Evolutionary conservation across 2,329 filamentous ascomycete genomes (phyloP).

Genomic region (Colletotrichum lini): DNA sequence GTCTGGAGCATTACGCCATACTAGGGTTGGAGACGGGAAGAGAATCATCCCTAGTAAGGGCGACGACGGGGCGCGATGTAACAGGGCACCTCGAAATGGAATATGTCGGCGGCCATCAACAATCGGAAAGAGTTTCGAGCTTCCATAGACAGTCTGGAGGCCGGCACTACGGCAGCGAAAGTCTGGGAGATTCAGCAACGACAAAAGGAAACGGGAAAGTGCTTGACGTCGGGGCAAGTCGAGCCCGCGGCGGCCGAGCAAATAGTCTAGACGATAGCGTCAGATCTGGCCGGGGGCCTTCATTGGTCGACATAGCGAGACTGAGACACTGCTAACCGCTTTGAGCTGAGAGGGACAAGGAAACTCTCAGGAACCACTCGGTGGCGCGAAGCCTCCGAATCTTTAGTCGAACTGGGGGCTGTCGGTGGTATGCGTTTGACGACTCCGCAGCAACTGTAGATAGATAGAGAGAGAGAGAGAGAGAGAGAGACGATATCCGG

Average conservation of each 20-base stretch:
- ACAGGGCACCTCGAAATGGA: background rate
- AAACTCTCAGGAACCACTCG: constrained; percentile 3
- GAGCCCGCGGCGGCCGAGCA: constrained; percentile 16
- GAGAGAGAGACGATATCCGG: background rate
- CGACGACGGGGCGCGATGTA: background rate
- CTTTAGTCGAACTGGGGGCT: background rate
- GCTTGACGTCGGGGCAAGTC: background rate
- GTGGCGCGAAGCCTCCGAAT: constrained; percentile 18
- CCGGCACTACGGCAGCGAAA: background rate
- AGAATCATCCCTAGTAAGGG: constrained; percentile 3
- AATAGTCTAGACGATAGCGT: constrained; percentile 31
- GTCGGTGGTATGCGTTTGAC: no score
- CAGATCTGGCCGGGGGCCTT: constrained; percentile 1
- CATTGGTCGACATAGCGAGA: constrained; percentile 13
- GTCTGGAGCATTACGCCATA: background rate
- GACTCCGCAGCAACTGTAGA: no score
- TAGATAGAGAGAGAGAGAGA: no score
- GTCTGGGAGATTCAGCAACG: background rate
- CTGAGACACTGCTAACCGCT: constrained; percentile 28
- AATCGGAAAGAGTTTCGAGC: background rate
- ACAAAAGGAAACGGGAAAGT: background rate
- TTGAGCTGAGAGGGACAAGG: constrained; percentile 17
- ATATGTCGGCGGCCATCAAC: background rate
- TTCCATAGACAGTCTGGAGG: background rate
- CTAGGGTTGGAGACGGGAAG: background rate